phyloP scores from a whole-genome alignment of 2,329 filamentous ascomycete genomes.

The Hysterium pulicare region DNA sequence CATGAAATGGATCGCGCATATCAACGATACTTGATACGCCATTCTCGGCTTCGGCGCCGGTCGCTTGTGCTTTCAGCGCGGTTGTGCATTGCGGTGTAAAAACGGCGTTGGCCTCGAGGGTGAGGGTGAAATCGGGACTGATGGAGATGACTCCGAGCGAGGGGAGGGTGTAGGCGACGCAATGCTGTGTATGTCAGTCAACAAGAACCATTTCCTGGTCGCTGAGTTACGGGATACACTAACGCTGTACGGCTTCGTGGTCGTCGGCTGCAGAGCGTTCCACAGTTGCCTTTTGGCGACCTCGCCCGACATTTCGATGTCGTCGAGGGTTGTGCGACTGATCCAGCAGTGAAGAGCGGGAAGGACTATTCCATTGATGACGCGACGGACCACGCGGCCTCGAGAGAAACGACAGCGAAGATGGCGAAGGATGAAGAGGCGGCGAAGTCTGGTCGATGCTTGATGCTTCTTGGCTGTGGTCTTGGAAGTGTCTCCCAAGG shows the following conservation, averaged over 20 bases:
- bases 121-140: slow-evolving; percentile 53
- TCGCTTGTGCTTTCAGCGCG: slow-evolving; percentile 34
- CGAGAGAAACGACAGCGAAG: background rate
- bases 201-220: slow-evolving; percentile 7
- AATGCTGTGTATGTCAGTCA: slow-evolving; percentile 44
- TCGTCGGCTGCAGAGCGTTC: slow-evolving; percentile 3
- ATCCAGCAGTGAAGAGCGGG: slow-evolving; percentile 1
- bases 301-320: background rate
- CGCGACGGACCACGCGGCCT: background rate
- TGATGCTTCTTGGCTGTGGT: background rate
- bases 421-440: background rate
- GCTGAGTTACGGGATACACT: background rate
- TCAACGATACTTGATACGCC: slow-evolving; percentile 56
- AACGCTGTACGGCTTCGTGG: background rate
- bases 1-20: slow-evolving; percentile 84
- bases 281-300: slow-evolving; percentile 2
- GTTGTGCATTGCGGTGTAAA: slow-evolving; percentile 58
- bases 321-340: slow-evolving; percentile 1
- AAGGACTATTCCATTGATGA: background rate
- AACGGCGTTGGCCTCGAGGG: slow-evolving; percentile 57
- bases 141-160: slow-evolving; percentile 56
- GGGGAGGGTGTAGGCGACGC: slow-evolving; percentile 61
- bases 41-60: slow-evolving; percentile 39
- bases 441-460: background rate
- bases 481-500: no score